These are phyloP conservation scores for Coemansia javaensis DNA, from an alignment of 192 early-diverging fungal species.

Conservation along the genomic window DNA sequence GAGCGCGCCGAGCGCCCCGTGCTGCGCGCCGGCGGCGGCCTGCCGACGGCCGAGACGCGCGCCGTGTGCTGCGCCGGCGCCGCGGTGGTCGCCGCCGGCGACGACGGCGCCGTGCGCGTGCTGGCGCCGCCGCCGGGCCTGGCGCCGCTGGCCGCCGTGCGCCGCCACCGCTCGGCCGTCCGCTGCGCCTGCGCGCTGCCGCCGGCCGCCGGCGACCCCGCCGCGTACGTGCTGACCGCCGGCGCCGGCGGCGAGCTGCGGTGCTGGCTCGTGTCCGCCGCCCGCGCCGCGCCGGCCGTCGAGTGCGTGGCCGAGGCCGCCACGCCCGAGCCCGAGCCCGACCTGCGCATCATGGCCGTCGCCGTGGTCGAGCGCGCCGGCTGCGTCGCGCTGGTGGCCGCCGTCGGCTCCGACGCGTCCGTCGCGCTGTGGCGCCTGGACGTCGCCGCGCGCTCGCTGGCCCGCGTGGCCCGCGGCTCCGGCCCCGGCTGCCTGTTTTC, in stretches of 20 bases:
- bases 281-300: slow-evolving; percentile 5
- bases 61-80: background rate
- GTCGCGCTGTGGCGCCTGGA: slow-evolving; percentile 44
- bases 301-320: background rate
- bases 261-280: slow-evolving; percentile 52
- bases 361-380: slow-evolving; percentile 32
- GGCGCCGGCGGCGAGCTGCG: slow-evolving; percentile 61
- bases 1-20: background rate
- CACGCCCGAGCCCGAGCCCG: too few relatives aligned
- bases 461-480: slow-evolving; percentile 12
- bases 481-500: slow-evolving; percentile 25
- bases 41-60: slow-evolving; percentile 23
- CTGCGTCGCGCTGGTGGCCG: slow-evolving; percentile 38
- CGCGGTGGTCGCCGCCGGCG: slow-evolving; percentile 13
- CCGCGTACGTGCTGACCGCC: slow-evolving; percentile 55
- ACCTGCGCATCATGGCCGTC: slow-evolving; percentile 69
- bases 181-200: slow-evolving; percentile 16
- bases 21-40: background rate
- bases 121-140: background rate
- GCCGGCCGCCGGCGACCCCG: slow-evolving; percentile 4
- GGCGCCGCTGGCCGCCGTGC: background rate
- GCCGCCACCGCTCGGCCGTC: slow-evolving; percentile 18
- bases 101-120: slow-evolving; percentile 18
- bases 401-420: slow-evolving; percentile 71
- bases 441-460: background rate